Base-by-base conservation (phyloP, 2,329 filamentous ascomycete genomes). In the Penicillium paneum region DNA sequence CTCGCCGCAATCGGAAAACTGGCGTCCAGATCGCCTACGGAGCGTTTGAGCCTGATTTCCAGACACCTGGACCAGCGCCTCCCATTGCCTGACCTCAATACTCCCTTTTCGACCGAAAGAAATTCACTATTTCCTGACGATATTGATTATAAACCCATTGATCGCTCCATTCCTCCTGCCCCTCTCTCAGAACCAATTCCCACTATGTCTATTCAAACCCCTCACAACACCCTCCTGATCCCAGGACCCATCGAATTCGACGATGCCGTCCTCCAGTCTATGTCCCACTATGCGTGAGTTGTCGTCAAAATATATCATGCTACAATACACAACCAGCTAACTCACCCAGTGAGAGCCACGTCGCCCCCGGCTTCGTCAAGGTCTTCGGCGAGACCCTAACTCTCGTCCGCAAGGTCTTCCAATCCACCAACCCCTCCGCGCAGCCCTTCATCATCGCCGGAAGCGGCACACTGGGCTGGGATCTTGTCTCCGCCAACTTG, bases 241-340 rank as follows among this genome's bases (percentile, higher is more conserved):
- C 94, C 94, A 46, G 94, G 94, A 61, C 94, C 94, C 69, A 96
- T 97, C 74, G 93, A 97, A 79, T 97, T 97, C 71, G 93, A 97
- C 74, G 93, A 97, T 93, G 91, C 87, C 44, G 93, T 97, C 57
- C 85, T 97, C 49, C 84, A 92, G 75, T 90, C 91, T 58, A 97
- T 97, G 93, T 88, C 89, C 79, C 91, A 96, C 77, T 96, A 88
- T 91, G 79, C 68, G 77, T 71, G 56, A 63, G 64, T 49, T 42
- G 7, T 32, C 36, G 15, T 66, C 13, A 29, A 24, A 28, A 24
- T 28, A 26, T 11, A 21, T 19, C 4, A 51, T 32, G 5, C 15
- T 19, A 8, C 12, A 13, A 38, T 31, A 12, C 11, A 24, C 5
- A 60, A 59, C 55, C n/a, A 19, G 46, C 34, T 45, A 15, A 42